Evolutionary conservation across 257 asterid species (phyloP), one percentile per base, ranked within the genome.

Genomic region (Penstemon barbatus): DNA sequence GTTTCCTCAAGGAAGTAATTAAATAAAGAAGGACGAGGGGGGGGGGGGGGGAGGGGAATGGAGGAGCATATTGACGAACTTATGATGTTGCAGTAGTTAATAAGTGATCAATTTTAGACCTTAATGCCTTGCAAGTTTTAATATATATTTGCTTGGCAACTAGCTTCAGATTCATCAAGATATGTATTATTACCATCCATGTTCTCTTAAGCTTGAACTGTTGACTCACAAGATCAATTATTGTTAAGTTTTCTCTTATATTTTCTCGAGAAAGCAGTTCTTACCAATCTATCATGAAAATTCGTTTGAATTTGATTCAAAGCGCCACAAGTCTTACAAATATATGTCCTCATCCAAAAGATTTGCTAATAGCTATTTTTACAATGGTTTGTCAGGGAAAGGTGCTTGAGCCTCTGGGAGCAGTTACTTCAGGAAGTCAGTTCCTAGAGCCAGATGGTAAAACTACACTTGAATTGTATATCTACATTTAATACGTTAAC

Each of bases 381-480:
- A 52, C 61, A 18, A 68, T 83, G 73, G 66, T 71, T 63, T 68
- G 66, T 80, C 90, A 94, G 99, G 97, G 87, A 57, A 86, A 89
- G 76, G 99, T 94, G 76, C 97, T 94, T 39, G 91, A 91, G 88
- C 99, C 99, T 73, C 72, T 94, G 61, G 99, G 99, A 66, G 97
- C 99, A 65, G 69, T 78, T 78, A 87, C 97, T 65, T 83, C 96
- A 75, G 99, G 99, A 72, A 94, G 97, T 74, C 99, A 89, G 79
- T 91, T 94, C 82, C 80, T 94, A 71, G 99, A 94, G 69, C 95
- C 99, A 61, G 95, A 94, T 80, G 99, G 99, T 94, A 89, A 79
- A 57, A 66, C 77, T 60, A 65, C 69, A 59, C 71, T 70, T 46
- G 54, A 69, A 69, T 67, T 54, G 8, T 58, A 39, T 68, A 25